Percentiles rank a stretch among this genome's conserved stretches.
Conservation (phyloP, 306 rosid genomes). For the Quercus parvula region DNA sequence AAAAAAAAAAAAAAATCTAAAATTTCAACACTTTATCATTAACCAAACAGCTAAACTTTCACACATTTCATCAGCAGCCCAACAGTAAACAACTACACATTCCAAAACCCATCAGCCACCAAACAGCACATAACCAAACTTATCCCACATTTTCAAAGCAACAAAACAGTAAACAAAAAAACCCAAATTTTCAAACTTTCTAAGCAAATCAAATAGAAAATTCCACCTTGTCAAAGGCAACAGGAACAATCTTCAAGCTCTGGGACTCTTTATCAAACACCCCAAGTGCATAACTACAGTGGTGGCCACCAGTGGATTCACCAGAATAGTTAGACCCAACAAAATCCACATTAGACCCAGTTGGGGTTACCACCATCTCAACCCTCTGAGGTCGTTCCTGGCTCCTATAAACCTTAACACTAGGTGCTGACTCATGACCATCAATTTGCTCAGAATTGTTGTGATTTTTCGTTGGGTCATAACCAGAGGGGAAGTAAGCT, state of each 20-base stretch:
- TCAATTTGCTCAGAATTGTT: background rate
- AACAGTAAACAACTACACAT: background rate
- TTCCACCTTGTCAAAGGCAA: constrained; percentile 68
- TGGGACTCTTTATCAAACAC: constrained; percentile 69
- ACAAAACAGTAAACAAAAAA: background rate
- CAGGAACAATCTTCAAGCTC: constrained; percentile 55
- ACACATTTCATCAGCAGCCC: background rate
- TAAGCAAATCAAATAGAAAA: background rate
- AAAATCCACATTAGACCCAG: constrained; percentile 55
- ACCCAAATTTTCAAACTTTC: background rate
- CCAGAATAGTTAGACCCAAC: constrained; percentile 76
- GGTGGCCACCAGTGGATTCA: constrained; percentile 65
- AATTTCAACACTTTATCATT: background rate
- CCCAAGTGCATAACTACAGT: constrained; percentile 60
- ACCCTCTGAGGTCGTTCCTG: constrained; percentile 45
- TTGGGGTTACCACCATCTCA: constrained; percentile 71
- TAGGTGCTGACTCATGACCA: constrained; percentile 9
- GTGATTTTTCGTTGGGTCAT: constrained; percentile 36
- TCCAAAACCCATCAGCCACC: background rate
- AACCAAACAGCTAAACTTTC: background rate
- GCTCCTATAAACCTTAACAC: constrained; percentile 45
- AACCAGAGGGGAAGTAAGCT: constrained; percentile 84
- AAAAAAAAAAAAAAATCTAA: background rate
- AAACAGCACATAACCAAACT: background rate
- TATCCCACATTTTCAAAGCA: background rate